Evolutionary conservation across 805 yeast species (phyloP).

Genomic region (Metschnikowia anglica): DNA sequence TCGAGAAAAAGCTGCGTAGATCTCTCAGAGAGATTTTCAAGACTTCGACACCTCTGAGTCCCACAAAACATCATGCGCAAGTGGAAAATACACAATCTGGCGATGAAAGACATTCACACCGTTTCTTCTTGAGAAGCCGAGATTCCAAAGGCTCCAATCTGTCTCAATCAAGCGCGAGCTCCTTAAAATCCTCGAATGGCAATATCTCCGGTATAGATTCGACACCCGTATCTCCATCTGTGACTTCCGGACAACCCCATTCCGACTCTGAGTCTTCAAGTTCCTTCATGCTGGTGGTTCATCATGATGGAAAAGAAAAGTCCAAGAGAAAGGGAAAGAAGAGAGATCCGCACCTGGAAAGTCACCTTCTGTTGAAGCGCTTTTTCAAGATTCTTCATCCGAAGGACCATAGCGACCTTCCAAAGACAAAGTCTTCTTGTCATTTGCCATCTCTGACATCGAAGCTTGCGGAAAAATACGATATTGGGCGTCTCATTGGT

Average conservation of each 20-base stretch:
- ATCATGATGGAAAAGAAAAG: constrained; percentile 4
- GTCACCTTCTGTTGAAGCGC: constrained; percentile 42
- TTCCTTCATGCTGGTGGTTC: constrained; percentile 7
- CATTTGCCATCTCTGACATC: constrained; percentile 18
- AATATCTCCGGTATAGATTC: constrained; percentile 7
- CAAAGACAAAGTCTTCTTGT: constrained; percentile 10
- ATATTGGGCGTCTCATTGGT: constrained; percentile 71
- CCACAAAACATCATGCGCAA: constrained; percentile 7
- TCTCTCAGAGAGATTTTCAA: constrained; percentile 17
- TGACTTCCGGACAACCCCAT: constrained; percentile 1
- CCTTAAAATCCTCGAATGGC: constrained; percentile 19
- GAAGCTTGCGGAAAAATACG: constrained; percentile 55
- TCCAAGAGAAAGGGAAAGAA: constrained; percentile 5
- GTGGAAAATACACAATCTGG: constrained; percentile 3
- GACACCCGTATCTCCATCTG: constrained; percentile 6
- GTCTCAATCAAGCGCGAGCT: constrained; percentile 27
- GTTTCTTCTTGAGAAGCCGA: constrained; percentile 26
- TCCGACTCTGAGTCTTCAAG: constrained; percentile 15
- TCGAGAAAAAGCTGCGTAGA: constrained; percentile 17
- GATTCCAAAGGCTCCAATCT: constrained; percentile 26
- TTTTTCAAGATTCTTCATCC: constrained; percentile 51
- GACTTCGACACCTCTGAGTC: constrained; percentile 12
- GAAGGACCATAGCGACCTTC: constrained; percentile 15
- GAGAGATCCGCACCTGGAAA: constrained; percentile 9
- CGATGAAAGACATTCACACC: constrained; percentile 19